Evolutionary conservation across 768 basidiomycete genomes (phyloP), one percentile per base, ranked within the genome.

Genomic region (Mycena galericulata): DNA sequence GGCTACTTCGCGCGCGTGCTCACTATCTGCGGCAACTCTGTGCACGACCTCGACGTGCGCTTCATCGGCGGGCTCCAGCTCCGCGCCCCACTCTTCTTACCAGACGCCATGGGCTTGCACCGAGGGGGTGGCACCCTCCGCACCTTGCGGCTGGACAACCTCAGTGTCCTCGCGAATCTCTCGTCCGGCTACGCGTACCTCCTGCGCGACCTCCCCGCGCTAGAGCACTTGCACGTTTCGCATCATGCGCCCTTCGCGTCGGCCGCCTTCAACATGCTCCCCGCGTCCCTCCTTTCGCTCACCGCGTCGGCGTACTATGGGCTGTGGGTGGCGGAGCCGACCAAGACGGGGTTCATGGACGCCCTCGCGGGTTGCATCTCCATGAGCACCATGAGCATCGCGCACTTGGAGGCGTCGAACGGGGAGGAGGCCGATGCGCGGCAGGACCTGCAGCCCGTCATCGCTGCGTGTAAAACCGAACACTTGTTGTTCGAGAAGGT

Each of bases 11-110:
- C 70, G 17, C 75, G 75, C 55, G 67, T 74, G 3, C 60, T 77
- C 12, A 54, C 57, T 12, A 58, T 77, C 50, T 76, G 74, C 38
- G 71, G 69, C 20, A 57, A 64, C 26, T 71, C 73, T 12, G 74
- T 76, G 24, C 65, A 68, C 38, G 62, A 72, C 9, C 66, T 77
- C 29, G 76, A 79, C 57, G 63, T 77, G 27, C 74, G 75, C 29
- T 79, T 77, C 71, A 75, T 77, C 32, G 78, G 78, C 24, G 75
- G 76, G 24, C 68, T 79, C 36, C 72, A 74, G 53, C 72, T 73
- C 26, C 76, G 58, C 34, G 70, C 74, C 5, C 78, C 78, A 17
- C 62, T 55, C 20, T 77, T 77, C 56, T 36, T 62, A 51, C 8
- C 62, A 43, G 24, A 70, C 45, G 27, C 26, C 64, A 20, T 24